Percentiles rank a stretch among this genome's conserved stretches.
These are phyloP conservation scores for Auriscalpium orientale DNA, from an alignment of 768 basidiomycete species.

Conservation along the genomic window DNA sequence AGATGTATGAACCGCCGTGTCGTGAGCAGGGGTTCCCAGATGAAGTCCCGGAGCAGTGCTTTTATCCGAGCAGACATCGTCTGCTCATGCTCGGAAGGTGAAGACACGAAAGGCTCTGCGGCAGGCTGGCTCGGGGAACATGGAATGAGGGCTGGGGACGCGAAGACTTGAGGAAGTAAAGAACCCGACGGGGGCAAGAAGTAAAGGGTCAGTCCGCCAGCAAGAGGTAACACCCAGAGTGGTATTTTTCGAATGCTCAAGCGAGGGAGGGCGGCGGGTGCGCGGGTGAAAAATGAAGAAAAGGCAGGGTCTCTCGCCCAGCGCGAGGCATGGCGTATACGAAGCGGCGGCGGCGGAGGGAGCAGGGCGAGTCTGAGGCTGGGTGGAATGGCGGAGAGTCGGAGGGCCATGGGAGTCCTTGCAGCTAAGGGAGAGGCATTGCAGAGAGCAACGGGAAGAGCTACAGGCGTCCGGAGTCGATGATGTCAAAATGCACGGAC, in stretches of 20 bases:
- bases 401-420: constrained; percentile 16
- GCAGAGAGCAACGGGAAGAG: neutral
- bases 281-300: constrained; percentile 28
- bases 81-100: constrained; percentile 57
- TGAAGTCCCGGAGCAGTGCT: constrained; percentile 41
- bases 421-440: constrained; percentile 3
- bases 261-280: constrained; percentile 21
- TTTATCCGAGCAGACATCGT: constrained; percentile 38
- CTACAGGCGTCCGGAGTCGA: neutral
- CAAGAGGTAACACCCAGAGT: constrained; percentile 51
- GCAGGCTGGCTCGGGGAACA: constrained; percentile 21
- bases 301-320: constrained; percentile 18
- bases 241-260: constrained; percentile 19
- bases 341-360: constrained; percentile 1
- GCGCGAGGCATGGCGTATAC: constrained; percentile 22
- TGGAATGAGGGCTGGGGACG: constrained; percentile 43
- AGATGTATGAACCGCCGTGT: constrained; percentile 78
- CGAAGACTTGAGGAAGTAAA: constrained; percentile 40
- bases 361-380: constrained; percentile 21
- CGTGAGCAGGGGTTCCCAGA: constrained; percentile 86
- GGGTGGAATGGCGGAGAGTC: constrained; percentile 20
- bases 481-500: neutral
- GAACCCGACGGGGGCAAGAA: constrained; percentile 36
- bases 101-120: constrained; percentile 40
- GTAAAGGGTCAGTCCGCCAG: constrained; percentile 47